phyloP scores from a whole-genome alignment of 106 monocot genomes.

The Dendrobium chrysotoxum region DNA sequence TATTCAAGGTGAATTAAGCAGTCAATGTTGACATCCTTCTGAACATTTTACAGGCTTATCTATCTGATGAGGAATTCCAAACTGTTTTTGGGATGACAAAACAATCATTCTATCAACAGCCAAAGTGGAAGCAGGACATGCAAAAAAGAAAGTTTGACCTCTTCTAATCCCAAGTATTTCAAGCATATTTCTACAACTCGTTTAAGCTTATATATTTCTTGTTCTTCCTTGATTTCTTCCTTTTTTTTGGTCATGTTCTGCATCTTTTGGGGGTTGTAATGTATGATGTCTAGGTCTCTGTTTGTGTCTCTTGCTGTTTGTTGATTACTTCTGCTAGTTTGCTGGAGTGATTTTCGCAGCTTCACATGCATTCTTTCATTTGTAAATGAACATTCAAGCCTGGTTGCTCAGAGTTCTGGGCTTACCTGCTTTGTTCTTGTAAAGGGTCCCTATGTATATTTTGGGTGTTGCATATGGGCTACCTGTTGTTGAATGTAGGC shows the following conservation, averaged over 20 bases:
- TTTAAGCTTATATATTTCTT: not conserved
- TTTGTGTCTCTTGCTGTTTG: slow-evolving; percentile 12
- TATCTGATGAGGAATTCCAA: slow-evolving; percentile 76
- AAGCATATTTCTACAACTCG: not conserved
- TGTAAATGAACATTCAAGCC: slow-evolving; percentile 15
- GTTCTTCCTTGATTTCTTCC: not conserved
- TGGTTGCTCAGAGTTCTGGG: slow-evolving; percentile 1
- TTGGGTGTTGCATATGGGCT: slow-evolving; percentile 4
- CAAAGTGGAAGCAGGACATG: slow-evolving; percentile 94
- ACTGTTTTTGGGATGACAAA: slow-evolving; percentile 67
- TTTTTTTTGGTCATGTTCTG: not conserved
- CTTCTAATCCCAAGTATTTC: slow-evolving; percentile 30
- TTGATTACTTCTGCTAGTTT: slow-evolving; percentile 3
- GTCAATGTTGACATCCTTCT: not conserved
- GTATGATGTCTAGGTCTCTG: not conserved
- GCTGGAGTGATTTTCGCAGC: slow-evolving; percentile 10
- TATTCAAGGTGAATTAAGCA: not conserved
- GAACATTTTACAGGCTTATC: slow-evolving; percentile 39
- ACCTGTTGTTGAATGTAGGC: not conserved
- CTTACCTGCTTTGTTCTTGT: not conserved
- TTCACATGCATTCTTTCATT: slow-evolving; percentile 32
- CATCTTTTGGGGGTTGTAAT: not conserved
- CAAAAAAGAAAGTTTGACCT: slow-evolving; percentile 86
- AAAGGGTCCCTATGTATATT: slow-evolving; percentile 8
- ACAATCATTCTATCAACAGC: slow-evolving; percentile 71